Conservation (phyloP, 2,329 filamentous ascomycete species). For the Talaromyces sp. region DNA sequence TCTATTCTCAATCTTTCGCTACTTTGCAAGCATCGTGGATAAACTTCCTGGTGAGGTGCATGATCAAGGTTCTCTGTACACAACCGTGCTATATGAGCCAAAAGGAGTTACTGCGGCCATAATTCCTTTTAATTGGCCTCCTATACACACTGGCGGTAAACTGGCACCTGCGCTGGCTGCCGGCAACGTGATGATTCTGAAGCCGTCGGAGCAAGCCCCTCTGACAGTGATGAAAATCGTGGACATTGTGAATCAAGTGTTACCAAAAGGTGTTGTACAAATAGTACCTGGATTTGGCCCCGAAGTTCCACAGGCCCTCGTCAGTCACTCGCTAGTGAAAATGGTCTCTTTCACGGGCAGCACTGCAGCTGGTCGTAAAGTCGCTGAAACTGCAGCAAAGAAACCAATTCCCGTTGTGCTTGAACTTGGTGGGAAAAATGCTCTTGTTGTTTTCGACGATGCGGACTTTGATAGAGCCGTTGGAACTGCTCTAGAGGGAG, state of each 20-base stretch:
- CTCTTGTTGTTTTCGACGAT: constrained; percentile 28
- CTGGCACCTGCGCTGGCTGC: constrained; percentile 28
- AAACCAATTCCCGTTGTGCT: constrained; percentile 30
- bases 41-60: constrained; percentile 20
- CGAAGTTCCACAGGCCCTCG: constrained; percentile 22
- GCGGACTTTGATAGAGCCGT: constrained; percentile 26
- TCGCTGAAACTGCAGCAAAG: constrained; percentile 25
- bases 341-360: constrained; percentile 33
- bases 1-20: constrained; percentile 16
- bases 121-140: constrained; percentile 56
- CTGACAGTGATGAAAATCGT: constrained; percentile 16
- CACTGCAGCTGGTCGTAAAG: constrained; percentile 26
- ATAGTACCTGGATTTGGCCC: constrained; percentile 14
- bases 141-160: constrained; percentile 52
- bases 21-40: constrained; percentile 21
- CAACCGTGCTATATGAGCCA: constrained; percentile 37
- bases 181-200: constrained; percentile 32
- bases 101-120: constrained; percentile 54
- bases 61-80: constrained; percentile 15
- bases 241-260: constrained; percentile 15
- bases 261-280: constrained; percentile 17
- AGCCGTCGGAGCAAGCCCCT: constrained; percentile 24
- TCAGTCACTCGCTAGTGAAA: constrained; percentile 23
- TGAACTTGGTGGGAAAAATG: constrained; percentile 34
- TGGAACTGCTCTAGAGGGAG: constrained; percentile 20